A percentile compares a stretch with the other conserved stretches of the same genome.
Evolutionary conservation across 176 grass and related monocot species (phyloP).

Genomic region (Lolium rigidum): DNA sequence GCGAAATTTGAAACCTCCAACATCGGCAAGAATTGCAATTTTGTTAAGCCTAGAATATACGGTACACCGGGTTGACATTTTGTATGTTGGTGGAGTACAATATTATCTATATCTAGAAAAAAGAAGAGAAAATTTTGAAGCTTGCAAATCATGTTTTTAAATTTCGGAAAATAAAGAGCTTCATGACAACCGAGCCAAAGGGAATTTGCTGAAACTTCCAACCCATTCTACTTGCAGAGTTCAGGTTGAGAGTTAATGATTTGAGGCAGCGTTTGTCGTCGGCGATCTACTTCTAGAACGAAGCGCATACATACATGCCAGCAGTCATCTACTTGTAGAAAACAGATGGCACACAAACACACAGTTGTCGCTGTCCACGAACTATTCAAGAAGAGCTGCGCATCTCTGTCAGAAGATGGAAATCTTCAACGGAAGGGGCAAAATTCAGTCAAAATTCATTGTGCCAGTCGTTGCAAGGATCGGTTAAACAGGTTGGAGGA

Average conservation of each 20-base stretch:
- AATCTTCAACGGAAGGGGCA: not conserved
- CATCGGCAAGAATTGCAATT: too few species aligned
- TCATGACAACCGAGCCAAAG: too few species aligned
- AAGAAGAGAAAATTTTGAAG: too few species aligned
- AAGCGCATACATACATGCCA: not conserved
- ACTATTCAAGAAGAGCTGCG: not conserved
- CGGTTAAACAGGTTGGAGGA: not conserved
- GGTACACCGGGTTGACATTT: too few species aligned
- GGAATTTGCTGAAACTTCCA: not conserved
- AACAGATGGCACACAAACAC: not conserved
- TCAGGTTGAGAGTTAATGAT: not conserved
- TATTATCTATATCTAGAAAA: too few species aligned
- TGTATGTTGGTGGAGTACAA: too few species aligned
- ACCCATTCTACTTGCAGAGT: not conserved
- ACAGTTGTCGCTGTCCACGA: not conserved
- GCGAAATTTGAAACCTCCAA: too few species aligned
- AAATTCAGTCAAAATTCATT: slow-evolving; percentile 19
- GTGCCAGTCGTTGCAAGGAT: not conserved
- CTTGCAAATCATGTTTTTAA: too few species aligned
- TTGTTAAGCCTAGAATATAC: too few species aligned
- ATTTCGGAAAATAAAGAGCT: too few species aligned
- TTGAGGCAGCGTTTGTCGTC: not conserved
- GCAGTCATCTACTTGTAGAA: not conserved
- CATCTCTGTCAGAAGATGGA: not conserved
- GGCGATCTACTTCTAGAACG: not conserved